Evolutionary conservation across 768 basidiomycete genomes (phyloP).

Genomic region (Exidia glandulosa): DNA sequence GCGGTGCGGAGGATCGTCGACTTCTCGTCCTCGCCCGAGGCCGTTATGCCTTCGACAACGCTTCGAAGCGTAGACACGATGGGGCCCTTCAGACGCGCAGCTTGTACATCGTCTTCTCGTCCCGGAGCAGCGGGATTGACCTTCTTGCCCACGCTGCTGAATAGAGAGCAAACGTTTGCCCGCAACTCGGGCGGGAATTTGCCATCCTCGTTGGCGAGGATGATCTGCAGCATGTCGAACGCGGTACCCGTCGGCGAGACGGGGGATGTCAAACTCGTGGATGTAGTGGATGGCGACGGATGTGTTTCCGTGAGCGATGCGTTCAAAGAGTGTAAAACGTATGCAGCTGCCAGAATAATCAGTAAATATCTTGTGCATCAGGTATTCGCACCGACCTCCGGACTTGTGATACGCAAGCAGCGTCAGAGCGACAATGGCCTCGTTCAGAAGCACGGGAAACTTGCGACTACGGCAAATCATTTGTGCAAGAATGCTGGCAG

Average conservation of each 20-base stretch:
- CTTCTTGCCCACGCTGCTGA: constrained; percentile 52
- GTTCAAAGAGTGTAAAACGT: constrained; percentile 52
- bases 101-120: constrained; percentile 24
- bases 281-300: constrained; percentile 18
- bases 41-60: constrained; percentile 28
- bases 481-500: constrained; percentile 50
- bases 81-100: constrained; percentile 39
- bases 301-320: constrained; percentile 31
- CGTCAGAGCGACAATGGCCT: constrained; percentile 75
- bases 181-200: constrained; percentile 66
- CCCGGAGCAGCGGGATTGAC: constrained; percentile 20
- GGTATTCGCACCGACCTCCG: no score
- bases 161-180: constrained; percentile 61
- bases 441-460: constrained; percentile 80
- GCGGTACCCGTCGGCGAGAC: constrained; percentile 39
- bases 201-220: constrained; percentile 39
- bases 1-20: constrained; percentile 25
- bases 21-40: constrained; percentile 20
- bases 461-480: constrained; percentile 67
- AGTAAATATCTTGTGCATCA: background rate
- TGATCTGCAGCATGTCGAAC: constrained; percentile 55
- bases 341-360: constrained; percentile 33
- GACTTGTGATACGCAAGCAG: constrained; percentile 54
- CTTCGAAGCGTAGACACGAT: constrained; percentile 33
- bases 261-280: constrained; percentile 16